These are phyloP conservation scores for Plenodomus biglobosus DNA, from an alignment of 2,329 filamentous ascomycete species.

Conservation along the genomic window DNA sequence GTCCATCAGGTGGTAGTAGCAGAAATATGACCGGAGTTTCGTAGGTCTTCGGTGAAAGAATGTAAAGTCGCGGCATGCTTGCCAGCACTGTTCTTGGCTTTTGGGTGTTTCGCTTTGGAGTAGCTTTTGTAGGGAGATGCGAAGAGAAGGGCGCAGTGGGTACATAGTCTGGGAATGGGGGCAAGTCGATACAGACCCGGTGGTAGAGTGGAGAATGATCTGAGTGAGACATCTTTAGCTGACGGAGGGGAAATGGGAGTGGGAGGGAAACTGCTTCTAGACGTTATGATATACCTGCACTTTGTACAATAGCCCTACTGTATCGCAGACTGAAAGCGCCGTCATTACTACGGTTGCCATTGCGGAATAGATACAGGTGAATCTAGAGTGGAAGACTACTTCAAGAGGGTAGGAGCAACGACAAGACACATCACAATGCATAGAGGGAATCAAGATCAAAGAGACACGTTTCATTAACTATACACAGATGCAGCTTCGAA, in stretches of 20 bases:
- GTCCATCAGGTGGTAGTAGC: too few species aligned
- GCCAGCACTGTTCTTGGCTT: constrained; percentile 45
- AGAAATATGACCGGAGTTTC: constrained; percentile 5
- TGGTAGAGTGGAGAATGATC: constrained; percentile 12
- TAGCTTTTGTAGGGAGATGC: constrained; percentile 47
- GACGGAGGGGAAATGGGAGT: background rate
- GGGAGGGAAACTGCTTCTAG: background rate
- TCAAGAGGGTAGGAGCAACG: too few species aligned
- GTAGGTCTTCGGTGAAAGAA: constrained; percentile 61
- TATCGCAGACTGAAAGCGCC: too few species aligned
- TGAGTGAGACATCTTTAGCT: constrained; percentile 25
- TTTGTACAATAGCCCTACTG: background rate
- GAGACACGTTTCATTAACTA: constrained; percentile 43
- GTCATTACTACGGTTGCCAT: too few species aligned
- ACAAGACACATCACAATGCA: constrained; percentile 1
- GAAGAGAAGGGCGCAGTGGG: constrained; percentile 46
- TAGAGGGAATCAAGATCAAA: constrained; percentile 3
- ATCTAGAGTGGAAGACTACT: too few species aligned
- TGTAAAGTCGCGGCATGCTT: constrained; percentile 53
- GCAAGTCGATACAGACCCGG: constrained; percentile 37
- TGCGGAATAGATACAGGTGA: too few species aligned
- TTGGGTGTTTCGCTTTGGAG: constrained; percentile 35
- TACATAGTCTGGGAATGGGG: constrained; percentile 47
- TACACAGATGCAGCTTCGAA: constrained; percentile 40
- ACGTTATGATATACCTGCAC: background rate